Base-by-base conservation (phyloP, 192 early-diverging fungal genomes). In the Umbelopsis ramanniana region DNA sequence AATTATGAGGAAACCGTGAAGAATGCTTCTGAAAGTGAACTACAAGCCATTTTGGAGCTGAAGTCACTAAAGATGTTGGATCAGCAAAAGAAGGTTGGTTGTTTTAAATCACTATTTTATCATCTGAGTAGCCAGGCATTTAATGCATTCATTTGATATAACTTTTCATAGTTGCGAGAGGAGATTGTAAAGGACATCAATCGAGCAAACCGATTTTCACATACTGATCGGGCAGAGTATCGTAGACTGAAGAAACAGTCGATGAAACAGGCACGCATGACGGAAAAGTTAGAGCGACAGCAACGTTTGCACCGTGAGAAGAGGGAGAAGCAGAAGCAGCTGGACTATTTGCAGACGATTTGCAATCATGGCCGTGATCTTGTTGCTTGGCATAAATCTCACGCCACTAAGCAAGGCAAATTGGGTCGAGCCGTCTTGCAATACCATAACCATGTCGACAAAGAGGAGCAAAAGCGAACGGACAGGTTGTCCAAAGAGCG, bases 391-490 rank as follows among this genome's bases (percentile, higher is more conserved):
- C 94, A 95, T 82, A 84, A 85, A 52, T 70, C 84, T 67, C 89
- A 93, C 74, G 89, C 93, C 73, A 77, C 74, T 45, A 92, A 89
- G 74, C 81, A 86, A 75, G 77, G 78, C 67, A 89, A 89, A 74
- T 83, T 99, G 7, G 96, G 96, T 9, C 85, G 85, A 37, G 81
- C 88, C 10, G 91, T 98, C 37, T 63, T 91, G 33, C 83, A 89
- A 43, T 91, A 90, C 82, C 96, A 98, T 79, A 73, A 81, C 11
- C 85, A 90, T 68, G 85, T 93, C 22, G 93, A 95, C 71, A 94
- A 94, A 76, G 97, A 99, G 77, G 97, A 99, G 76, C 89, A 93
- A 78, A 92, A 93, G 77, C 92, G 95, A 68, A 81, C 86, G 19
- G 91, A 95, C 78, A 87, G 90, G 52, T 72, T 94, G 11, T 89